phyloP scores from a whole-genome alignment of 441 rosid genomes.

The Mallotus repandus region DNA sequence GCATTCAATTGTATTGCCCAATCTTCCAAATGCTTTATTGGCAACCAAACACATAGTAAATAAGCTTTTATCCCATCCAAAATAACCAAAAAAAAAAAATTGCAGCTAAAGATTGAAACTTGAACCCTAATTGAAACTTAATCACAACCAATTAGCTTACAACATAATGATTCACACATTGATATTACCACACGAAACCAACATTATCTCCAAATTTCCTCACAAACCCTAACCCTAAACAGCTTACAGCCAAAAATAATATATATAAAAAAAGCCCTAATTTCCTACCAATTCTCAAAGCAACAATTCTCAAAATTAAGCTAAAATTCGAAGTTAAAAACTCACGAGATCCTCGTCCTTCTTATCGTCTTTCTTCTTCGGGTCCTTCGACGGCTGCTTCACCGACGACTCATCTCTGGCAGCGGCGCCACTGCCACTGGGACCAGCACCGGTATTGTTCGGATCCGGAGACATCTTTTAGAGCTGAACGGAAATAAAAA shows the following conservation, averaged over 20 bases:
- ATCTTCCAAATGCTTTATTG: no score
- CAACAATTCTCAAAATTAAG: not conserved
- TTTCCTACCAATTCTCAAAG: not conserved
- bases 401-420: conserved; percentile 50
- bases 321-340: not conserved
- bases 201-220: not conserved
- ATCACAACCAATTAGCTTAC: no score
- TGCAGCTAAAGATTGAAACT: no score
- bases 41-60: no score
- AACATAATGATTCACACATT: no score
- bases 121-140: no score
- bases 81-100: no score
- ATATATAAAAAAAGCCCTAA: not conserved
- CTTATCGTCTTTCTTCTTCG: conserved; percentile 86
- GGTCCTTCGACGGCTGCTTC: conserved; percentile 78
- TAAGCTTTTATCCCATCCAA: no score
- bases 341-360: conserved; percentile 89
- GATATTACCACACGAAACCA: no score
- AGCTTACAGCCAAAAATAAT: no score
- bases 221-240: not conserved
- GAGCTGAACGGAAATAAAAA: no score
- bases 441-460: conserved; percentile 27
- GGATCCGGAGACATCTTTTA: conserved; percentile 51
- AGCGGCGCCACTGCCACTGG: conserved; percentile 40
- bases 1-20: no score